Conservation (phyloP, 139 green algal genomes). For the Axilococcus clingmanii region DNA sequence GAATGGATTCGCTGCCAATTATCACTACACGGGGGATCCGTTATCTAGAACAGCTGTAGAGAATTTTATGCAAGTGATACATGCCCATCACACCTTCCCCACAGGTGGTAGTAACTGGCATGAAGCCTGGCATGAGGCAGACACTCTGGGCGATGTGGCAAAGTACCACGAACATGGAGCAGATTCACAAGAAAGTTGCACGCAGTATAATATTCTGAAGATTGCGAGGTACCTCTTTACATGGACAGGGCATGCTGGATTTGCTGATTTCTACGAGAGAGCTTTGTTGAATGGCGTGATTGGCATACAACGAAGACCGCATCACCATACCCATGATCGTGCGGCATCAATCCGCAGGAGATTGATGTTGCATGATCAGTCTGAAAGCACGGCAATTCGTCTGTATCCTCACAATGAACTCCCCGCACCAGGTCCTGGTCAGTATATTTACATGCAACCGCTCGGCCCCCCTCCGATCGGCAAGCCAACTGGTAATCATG, state of each 20-base stretch:
- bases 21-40: slow-evolving; percentile 28
- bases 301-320: slow-evolving; percentile 23
- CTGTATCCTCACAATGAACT: neutral
- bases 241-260: slow-evolving; percentile 24
- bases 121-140: slow-evolving; percentile 37
- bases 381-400: too few species aligned
- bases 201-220: slow-evolving; percentile 64
- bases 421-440: slow-evolving; percentile 8
- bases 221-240: slow-evolving; percentile 41
- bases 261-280: slow-evolving; percentile 46
- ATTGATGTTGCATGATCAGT: too few species aligned
- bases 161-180: neutral
- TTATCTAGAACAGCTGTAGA: slow-evolving; percentile 7
- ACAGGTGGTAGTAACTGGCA: slow-evolving; percentile 44
- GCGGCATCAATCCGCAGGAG: too few species aligned
- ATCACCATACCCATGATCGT: neutral
- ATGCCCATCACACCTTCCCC: slow-evolving; percentile 17
- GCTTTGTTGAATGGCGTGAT: slow-evolving; percentile 46
- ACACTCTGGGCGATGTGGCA: slow-evolving; percentile 23
- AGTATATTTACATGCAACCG: slow-evolving; percentile 39
- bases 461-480: slow-evolving; percentile 15
- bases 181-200: slow-evolving; percentile 41
- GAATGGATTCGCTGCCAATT: slow-evolving; percentile 46
- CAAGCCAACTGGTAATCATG: slow-evolving; percentile 25
- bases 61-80: slow-evolving; percentile 42